phyloP scores from a whole-genome alignment of 805 yeast genomes.

The Schwanniomyces occidentalis region DNA sequence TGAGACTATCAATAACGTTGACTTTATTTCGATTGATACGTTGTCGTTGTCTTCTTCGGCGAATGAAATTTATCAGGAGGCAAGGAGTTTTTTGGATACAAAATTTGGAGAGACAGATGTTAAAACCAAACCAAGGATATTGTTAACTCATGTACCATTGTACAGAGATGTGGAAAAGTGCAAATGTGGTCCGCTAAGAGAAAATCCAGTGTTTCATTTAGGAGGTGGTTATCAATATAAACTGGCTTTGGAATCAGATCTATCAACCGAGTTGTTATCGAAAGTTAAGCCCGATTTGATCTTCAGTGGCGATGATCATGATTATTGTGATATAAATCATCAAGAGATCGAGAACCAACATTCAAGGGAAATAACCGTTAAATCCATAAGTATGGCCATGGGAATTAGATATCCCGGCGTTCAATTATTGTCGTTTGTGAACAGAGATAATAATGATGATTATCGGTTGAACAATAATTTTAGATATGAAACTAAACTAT shows the following conservation, averaged over 20 bases:
- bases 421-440: conserved; percentile 33
- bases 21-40: conserved; percentile 61
- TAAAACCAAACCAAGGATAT: conserved; percentile 53
- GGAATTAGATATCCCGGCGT: conserved; percentile 43
- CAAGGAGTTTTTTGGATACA: conserved; percentile 52
- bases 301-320: conserved; percentile 96
- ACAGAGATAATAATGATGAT: conserved; percentile 6
- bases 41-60: conserved; percentile 67
- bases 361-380: conserved; percentile 38
- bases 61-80: conserved; percentile 45
- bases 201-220: conserved; percentile 56
- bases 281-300: conserved; percentile 64
- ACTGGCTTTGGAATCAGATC: conserved; percentile 65
- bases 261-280: conserved; percentile 58
- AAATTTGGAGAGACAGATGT: conserved; percentile 8
- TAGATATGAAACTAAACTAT: conserved; percentile 38
- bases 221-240: conserved; percentile 82
- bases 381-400: conserved; percentile 43
- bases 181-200: conserved; percentile 79
- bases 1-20: conserved; percentile 29
- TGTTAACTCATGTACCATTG: conserved; percentile 86
- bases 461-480: conserved; percentile 22
- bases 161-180: conserved; percentile 61
- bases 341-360: conserved; percentile 9
- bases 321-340: conserved; percentile 82